Evolutionary conservation across 306 rosid species (phyloP).

Genomic region (Vachellia pachyceras): DNA sequence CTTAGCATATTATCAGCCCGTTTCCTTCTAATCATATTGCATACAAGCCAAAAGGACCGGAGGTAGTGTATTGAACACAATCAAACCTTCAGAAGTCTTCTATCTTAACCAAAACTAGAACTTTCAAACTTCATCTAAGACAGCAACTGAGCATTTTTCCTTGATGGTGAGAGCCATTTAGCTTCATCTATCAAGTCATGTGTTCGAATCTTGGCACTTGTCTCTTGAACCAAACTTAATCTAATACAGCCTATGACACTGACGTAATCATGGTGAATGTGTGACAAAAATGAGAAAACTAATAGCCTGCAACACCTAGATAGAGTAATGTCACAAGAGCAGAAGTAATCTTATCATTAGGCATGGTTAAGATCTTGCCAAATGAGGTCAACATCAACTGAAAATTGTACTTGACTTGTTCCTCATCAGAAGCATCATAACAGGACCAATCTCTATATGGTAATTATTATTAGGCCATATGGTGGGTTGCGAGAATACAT

Average conservation of each 20-base stretch:
- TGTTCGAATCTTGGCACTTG: too few relatives aligned
- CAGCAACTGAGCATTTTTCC: too few relatives aligned
- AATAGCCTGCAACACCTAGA: neutral
- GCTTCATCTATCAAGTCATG: too few relatives aligned
- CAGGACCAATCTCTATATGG: neutral
- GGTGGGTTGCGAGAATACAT: neutral
- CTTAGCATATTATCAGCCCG: neutral
- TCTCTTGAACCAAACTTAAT: neutral
- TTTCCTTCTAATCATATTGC: neutral
- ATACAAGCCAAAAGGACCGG: neutral
- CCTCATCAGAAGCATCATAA: neutral
- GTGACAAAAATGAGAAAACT: neutral
- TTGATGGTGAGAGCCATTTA: too few relatives aligned
- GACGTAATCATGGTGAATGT: neutral
- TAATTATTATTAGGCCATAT: neutral
- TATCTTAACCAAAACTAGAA: neutral
- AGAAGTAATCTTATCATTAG: neutral
- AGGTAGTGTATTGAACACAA: neutral
- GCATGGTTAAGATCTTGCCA: neutral
- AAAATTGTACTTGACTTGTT: neutral
- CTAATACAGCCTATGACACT: neutral
- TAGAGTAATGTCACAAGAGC: neutral
- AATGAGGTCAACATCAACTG: neutral
- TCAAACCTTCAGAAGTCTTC: neutral
- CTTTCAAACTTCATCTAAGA: neutral